Base-by-base conservation (phyloP, 2,329 filamentous ascomycete species). In the Pestalotiopsis sp. region DNA sequence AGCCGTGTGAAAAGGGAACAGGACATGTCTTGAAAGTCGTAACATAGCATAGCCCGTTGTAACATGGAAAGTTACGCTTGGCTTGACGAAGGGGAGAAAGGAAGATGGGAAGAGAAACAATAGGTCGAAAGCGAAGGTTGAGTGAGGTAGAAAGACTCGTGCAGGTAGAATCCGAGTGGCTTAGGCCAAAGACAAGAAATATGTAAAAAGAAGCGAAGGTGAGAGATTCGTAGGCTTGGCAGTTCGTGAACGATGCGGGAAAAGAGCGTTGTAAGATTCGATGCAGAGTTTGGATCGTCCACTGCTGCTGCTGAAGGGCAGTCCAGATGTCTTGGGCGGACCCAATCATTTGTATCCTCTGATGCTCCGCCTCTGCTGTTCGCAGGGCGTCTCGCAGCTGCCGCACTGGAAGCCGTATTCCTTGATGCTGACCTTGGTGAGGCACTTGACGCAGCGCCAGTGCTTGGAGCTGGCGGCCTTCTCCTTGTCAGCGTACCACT, bases 361-460 rank as follows among this genome's bases (percentile, higher is more conserved):
- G 38, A 72, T 66, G 60, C 68, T 66, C 14, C 70, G 71, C 63
- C 83, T 77, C 71, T 81, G 81, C 11, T 75, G 68, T 72, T 87
- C 85, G 73, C 84, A 85, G 3, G 75, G 71, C 13, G 74, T 81
- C 70, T 81, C 83, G 78, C 86, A 88, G 14, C 72, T 69, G 4
- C 78, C 76, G 74, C 86, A 89, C 57, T 80, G 77, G 71, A 81
- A 87, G 24, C 79, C 80, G 44, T 79, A 68, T 63, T 75, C 73
- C 20, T 77, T 75, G 69, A 85, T 75, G 65, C 75, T 70, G 65
- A 87, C 81, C 55, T 85, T 78, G 68, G 71, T 71, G 60, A 89
- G 81, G 72, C 86, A 88, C 68, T 83, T 82, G 63, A 80, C 78
- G 76, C 86, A 89, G 44, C 86, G 81, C 85, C 85, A 89, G 85